Evolutionary conservation across 805 yeast species (phyloP), one percentile per base, ranked within the genome.

Genomic region (Cephaloascus fragrans): DNA sequence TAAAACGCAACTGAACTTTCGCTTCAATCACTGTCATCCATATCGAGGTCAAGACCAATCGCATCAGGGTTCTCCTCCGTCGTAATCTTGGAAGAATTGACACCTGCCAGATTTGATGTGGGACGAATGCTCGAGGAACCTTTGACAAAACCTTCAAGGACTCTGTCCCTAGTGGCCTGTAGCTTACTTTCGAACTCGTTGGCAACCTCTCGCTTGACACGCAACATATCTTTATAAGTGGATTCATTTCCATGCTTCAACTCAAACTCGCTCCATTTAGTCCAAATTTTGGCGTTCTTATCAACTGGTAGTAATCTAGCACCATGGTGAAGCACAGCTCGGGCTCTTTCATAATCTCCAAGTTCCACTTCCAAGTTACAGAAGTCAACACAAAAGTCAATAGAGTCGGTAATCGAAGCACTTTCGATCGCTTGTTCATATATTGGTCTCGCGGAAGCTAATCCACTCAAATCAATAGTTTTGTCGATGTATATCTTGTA

Each of bases 221-320:
- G 60, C 18, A 86, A 54, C 89, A 88, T 80, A 17, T 78, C 81
- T 48, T 83, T 86, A 55, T 73, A 87, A 0, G 83, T 73, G 3
- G 67, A 69, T 49, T 83, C 93, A 42, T 71, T 61, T 3, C 97
- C 97, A 53, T 74, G 47, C 12, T 71, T 65, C 26, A 83, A 53
- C 52, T 89, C 97, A 54, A 88, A 86, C 9, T 62, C 52, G 39
- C 79, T 79, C 95, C 95, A 89, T 20, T 57, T 55, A 1, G 59
- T 59, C 95, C 95, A 87, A 26, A 77, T 51, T 1, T 39, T 42
- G 39, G 29, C 4, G 39, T 23, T 17, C 23, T 61, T 56, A 14
- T 52, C 50, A 2, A 44, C 37, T 4, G 69, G 64, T 35, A 69
- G 55, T 3, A 65, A 46, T 19, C 70, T 68, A 2, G 74, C 64